Conservation (phyloP, 1,284 basidiomycete genomes). For the Salmacisia buchloeana region DNA sequence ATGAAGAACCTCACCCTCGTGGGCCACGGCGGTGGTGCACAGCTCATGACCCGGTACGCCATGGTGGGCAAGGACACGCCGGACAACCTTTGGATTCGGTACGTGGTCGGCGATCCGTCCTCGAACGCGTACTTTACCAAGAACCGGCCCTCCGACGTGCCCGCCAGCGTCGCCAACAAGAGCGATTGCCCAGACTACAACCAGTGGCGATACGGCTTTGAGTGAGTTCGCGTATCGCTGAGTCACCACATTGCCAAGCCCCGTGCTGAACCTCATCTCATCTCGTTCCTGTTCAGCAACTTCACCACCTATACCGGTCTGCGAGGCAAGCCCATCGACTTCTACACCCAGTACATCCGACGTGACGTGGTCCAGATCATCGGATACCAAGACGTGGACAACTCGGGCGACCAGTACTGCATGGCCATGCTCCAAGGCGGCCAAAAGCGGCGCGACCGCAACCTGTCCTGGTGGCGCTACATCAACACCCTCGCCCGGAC, state of each 20-base stretch:
- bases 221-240: too few relatives aligned
- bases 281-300: slow-evolving; percentile 14
- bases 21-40: slow-evolving; percentile 27
- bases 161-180: slow-evolving; percentile 21
- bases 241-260: neutral
- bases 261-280: neutral
- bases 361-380: slow-evolving; percentile 46
- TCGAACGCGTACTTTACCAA: slow-evolving; percentile 32
- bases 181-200: slow-evolving; percentile 14
- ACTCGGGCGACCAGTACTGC: slow-evolving; percentile 18
- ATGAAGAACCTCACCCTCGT: slow-evolving; percentile 22
- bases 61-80: slow-evolving; percentile 17
- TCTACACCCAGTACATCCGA: slow-evolving; percentile 37
- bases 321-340: slow-evolving; percentile 26
- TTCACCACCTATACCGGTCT: slow-evolving; percentile 31
- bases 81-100: slow-evolving; percentile 10
- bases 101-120: slow-evolving; percentile 28
- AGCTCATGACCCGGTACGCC: slow-evolving; percentile 25
- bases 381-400: slow-evolving; percentile 33
- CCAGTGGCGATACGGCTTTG: slow-evolving; percentile 28
- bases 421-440: slow-evolving; percentile 28
- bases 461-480: slow-evolving; percentile 36
- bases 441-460: slow-evolving; percentile 30
- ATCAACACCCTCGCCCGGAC: slow-evolving; percentile 33
- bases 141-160: slow-evolving; percentile 15